phyloP scores from a whole-genome alignment of 768 basidiomycete species.

The Floccularia luteovirens region DNA sequence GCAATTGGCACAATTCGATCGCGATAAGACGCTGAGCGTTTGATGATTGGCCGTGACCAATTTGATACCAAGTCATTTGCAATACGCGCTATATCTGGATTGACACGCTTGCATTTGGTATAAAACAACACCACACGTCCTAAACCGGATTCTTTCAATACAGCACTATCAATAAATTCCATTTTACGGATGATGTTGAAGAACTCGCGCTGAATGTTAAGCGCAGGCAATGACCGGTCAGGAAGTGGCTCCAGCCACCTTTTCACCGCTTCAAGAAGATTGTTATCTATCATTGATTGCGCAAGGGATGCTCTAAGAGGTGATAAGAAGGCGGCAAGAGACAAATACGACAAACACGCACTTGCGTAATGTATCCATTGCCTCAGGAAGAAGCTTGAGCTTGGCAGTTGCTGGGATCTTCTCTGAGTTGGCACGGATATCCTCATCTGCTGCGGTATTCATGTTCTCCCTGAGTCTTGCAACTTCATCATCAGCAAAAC shows the following conservation, averaged over 20 bases:
- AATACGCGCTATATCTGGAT: conserved; percentile 69
- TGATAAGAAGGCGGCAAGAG: conserved; percentile 5
- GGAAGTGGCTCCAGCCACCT: conserved; percentile 93
- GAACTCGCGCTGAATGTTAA: conserved; percentile 93
- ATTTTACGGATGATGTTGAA: conserved; percentile 81
- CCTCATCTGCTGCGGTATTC: conserved; percentile 80
- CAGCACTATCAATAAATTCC: conserved; percentile 85
- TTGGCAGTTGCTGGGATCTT: conserved; percentile 82
- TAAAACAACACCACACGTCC: conserved; percentile 92
- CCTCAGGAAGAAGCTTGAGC: conserved; percentile 77
- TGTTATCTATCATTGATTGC: conserved; percentile 93
- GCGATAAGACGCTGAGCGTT: conserved; percentile 76
- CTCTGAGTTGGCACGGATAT: conserved; percentile 71
- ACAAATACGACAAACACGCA: conserved; percentile 21
- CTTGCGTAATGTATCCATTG: conserved; percentile 92
- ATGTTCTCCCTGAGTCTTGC: conserved; percentile 84
- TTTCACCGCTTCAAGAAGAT: conserved; percentile 82
- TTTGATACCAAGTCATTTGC: conserved; percentile 78
- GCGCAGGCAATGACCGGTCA: conserved; percentile 85
- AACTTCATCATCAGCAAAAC: conserved; percentile 86
- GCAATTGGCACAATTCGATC: conserved; percentile 63
- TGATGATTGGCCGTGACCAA: conserved; percentile 92
- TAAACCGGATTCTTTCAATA: conserved; percentile 86
- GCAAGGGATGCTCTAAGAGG: conserved; percentile 67
- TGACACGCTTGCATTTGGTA: conserved; percentile 89